Evolutionary conservation across 2,329 filamentous ascomycete species (phyloP).

Genomic region (Blastomyces silverae): DNA sequence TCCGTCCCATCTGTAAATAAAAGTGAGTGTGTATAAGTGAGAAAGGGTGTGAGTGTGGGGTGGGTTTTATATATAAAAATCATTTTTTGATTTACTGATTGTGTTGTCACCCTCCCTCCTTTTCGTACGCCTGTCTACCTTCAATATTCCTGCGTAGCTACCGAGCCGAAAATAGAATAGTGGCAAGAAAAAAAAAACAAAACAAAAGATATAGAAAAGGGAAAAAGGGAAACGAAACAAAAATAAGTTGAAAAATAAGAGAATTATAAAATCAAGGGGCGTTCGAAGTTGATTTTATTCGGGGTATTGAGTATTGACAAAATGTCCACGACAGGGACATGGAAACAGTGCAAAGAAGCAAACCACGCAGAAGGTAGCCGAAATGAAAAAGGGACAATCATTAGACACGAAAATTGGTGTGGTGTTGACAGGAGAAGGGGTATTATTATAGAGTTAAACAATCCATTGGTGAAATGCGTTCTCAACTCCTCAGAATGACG

Average conservation of each 20-base stretch:
- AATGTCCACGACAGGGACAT: not conserved
- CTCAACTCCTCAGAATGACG: not conserved
- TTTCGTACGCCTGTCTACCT: not conserved
- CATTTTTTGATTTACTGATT: not conserved
- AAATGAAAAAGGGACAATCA: not conserved
- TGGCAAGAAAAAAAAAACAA: not conserved
- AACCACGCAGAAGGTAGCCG: not conserved
- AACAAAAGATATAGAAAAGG: not conserved
- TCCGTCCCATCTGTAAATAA: not conserved
- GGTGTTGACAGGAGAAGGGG: not conserved
- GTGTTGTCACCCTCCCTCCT: not conserved
- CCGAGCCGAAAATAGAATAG: conserved; percentile 1
- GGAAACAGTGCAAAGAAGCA: not conserved
- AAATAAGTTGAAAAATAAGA: not conserved
- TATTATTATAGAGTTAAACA: not conserved
- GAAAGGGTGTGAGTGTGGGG: not conserved
- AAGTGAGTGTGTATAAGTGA: not conserved
- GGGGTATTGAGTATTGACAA: conserved; percentile 9
- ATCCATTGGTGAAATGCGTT: not conserved
- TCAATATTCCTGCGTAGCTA: not conserved
- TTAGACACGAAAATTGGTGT: not conserved
- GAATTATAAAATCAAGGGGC: not conserved
- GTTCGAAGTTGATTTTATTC: not conserved
- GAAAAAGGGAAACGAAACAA: not conserved
- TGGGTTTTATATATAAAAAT: not conserved